phyloP scores from a whole-genome alignment of 768 basidiomycete species.

The Cystofilobasidium bisporidii region DNA sequence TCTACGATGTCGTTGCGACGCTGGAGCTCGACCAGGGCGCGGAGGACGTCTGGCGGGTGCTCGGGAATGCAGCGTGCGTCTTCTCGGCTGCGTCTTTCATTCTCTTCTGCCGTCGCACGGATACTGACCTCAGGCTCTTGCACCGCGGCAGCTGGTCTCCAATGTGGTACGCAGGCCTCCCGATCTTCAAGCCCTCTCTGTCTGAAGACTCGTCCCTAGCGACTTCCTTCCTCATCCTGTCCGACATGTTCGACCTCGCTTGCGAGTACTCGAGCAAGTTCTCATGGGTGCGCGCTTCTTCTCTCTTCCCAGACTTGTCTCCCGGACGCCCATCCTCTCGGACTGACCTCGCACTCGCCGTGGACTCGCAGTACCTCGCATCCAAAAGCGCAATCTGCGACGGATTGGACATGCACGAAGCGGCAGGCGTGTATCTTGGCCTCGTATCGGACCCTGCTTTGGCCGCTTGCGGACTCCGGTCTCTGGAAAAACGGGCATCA shows the following conservation, averaged over 20 bases:
- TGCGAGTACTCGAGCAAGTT: not conserved
- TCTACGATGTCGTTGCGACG: not conserved
- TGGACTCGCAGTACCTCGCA: no score
- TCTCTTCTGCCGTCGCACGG: not conserved
- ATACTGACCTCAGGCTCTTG: not conserved
- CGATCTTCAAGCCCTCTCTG: not conserved
- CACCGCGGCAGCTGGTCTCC: not conserved
- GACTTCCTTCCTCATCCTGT: not conserved
- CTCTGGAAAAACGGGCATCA: not conserved
- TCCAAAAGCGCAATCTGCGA: not conserved
- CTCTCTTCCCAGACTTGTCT: not conserved
- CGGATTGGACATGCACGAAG: not conserved
- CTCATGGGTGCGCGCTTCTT: not conserved
- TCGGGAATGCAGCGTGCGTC: not conserved
- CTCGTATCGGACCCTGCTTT: not conserved
- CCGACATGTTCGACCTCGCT: not conserved
- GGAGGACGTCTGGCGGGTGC: not conserved
- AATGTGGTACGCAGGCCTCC: not conserved
- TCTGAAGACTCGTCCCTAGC: not conserved
- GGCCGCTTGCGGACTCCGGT: not conserved
- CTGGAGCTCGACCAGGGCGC: not conserved
- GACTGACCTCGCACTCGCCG: not conserved
- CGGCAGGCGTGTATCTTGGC: not conserved
- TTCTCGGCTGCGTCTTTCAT: not conserved
- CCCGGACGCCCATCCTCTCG: not conserved